Evolutionary conservation across 352 stramenopile species (phyloP), one percentile per base, ranked within the genome.

Genomic region (Phytophthora hybrid): DNA sequence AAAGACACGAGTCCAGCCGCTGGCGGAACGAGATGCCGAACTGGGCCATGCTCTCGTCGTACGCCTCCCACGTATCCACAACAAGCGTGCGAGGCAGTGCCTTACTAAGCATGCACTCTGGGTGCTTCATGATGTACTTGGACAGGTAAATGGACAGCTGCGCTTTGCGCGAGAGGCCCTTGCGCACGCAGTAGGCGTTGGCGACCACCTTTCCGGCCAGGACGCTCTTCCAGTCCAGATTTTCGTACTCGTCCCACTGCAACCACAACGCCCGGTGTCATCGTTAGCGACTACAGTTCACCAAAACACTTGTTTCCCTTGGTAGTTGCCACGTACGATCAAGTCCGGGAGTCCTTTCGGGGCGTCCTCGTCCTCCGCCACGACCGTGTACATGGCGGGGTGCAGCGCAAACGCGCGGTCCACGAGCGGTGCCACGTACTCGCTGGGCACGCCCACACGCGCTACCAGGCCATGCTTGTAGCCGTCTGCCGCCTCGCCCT

Each of bases 51-150:
- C 77, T 85, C 34, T 88, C 69, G 51, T 93, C 87, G 39, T 83
- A 93, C 2, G 85, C 87, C 55, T 91, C 76, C 87, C 87, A 93
- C 52, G 84, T 92, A 51, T 93, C 87, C 29, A 93, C 69, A 32
- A 93, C 84, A 23, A 91, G 61, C 13, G 83, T 93, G 8, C 78
- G 65, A 7, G 87, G 84, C 21, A 93, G 56, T 5, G 76, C 71
- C 51, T 79, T 82, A 53, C 75, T 89, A 19, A 93, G 39, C 46
- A 79, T 74, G 51, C 80, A 90, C 1, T 73, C 57, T 3, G 83
- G 80, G 52, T 92, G 70, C 73, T 93, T 93, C 64, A 70, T 73
- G 29, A 91, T 82, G 79, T 93, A 88, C 66, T 90, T 89, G 69
- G 79, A 81, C 29, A 90, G 71, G 59, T 91, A 93, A 55, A 89